A percentile compares a stretch with the other conserved stretches of the same genome.
Conservation (phyloP, 768 basidiomycete genomes). For the Collybia sordida region DNA sequence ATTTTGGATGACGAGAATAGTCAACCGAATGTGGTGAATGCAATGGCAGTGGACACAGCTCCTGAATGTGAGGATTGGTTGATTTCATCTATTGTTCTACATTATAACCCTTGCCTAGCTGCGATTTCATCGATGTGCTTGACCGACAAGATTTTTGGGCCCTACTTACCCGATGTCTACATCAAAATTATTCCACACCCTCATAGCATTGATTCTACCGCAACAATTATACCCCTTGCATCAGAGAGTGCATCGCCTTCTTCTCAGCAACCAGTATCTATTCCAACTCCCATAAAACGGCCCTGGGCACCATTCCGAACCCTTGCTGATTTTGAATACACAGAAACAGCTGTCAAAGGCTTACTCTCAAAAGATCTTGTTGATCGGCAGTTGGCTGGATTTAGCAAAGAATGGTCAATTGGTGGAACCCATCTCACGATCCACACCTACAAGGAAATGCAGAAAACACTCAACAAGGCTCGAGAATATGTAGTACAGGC, state of each 20-base stretch:
- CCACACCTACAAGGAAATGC: constrained; percentile 17
- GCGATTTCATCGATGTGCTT: background rate
- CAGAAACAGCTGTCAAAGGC: constrained; percentile 7
- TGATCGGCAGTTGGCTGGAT: constrained; percentile 14
- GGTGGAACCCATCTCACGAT: constrained; percentile 17
- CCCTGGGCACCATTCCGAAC: constrained; percentile 14
- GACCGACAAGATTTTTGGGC: background rate
- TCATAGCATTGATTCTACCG: background rate
- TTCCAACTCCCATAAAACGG: constrained; percentile 1
- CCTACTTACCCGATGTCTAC: background rate
- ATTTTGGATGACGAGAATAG: constrained; percentile 5
- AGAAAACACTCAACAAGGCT: constrained; percentile 15
- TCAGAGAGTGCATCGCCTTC: background rate
- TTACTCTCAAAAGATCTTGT: constrained; percentile 8
- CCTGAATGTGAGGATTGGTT: background rate
- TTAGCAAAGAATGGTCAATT: constrained; percentile 16
- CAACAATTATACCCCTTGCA: background rate
- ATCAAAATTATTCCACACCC: constrained; percentile 4
- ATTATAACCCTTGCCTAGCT: background rate
- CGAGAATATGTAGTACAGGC: constrained; percentile 18
- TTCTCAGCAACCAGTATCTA: background rate
- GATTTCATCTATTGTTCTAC: background rate
- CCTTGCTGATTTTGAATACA: constrained; percentile 13
- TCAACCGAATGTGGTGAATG: background rate
- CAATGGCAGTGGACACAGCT: background rate